Percentiles rank a stretch among this genome's conserved stretches.
Evolutionary conservation across 768 basidiomycete species (phyloP).

Genomic region (Lentinula edodes): DNA sequence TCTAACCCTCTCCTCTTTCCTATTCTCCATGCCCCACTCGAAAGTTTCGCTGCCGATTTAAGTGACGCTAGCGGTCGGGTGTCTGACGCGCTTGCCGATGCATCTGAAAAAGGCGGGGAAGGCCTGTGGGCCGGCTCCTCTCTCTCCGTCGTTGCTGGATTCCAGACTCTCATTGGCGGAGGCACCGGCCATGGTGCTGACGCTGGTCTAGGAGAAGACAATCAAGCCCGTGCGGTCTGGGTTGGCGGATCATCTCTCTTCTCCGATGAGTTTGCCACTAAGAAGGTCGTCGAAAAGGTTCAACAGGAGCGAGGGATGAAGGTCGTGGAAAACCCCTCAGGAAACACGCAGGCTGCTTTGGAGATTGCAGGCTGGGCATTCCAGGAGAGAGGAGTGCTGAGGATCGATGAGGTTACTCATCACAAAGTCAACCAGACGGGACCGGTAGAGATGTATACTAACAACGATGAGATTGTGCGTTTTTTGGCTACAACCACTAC

Average conservation of each 20-base stretch:
- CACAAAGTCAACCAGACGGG: conserved; percentile 59
- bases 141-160: conserved; percentile 77
- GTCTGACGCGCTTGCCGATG: conserved; percentile 62
- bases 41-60: conserved; percentile 69
- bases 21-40: conserved; percentile 69
- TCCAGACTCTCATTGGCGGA: conserved; percentile 72
- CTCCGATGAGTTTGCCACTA: conserved; percentile 67
- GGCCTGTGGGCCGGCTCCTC: conserved; percentile 79
- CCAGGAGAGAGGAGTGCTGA: conserved; percentile 77
- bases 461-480: conserved; percentile 77
- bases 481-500: neutral
- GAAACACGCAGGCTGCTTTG: conserved; percentile 67
- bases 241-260: conserved; percentile 79
- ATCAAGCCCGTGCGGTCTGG: conserved; percentile 63
- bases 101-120: conserved; percentile 70
- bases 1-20: conserved; percentile 79
- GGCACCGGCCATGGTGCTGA: neutral
- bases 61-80: conserved; percentile 41
- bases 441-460: conserved; percentile 73
- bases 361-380: conserved; percentile 89
- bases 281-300: conserved; percentile 25
- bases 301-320: conserved; percentile 22
- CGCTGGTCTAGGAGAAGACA: neutral
- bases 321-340: conserved; percentile 46
- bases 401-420: conserved; percentile 72